phyloP scores from a whole-genome alignment of 192 early-diverging fungal species.

The Bifiguratus adelaidae region DNA sequence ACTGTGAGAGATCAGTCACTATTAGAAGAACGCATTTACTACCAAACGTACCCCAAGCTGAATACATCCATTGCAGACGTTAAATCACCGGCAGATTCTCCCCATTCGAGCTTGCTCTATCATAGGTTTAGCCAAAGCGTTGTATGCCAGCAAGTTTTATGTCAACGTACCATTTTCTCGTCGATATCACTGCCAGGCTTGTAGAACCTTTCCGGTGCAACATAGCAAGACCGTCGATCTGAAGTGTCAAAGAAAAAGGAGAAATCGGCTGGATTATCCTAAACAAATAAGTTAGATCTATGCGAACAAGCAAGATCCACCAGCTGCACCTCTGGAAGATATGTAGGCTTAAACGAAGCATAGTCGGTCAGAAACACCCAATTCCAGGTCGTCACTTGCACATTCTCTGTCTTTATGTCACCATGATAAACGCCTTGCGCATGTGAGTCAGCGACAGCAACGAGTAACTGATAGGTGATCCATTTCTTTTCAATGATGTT shows the following conservation, averaged over 20 bases:
- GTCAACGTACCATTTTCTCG: conserved; percentile 22
- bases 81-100: conserved; percentile 27
- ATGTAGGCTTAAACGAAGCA: conserved; percentile 86
- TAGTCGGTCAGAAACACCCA: conserved; percentile 88
- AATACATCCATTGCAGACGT: conserved; percentile 92
- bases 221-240: conserved; percentile 79
- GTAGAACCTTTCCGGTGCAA: conserved; percentile 94
- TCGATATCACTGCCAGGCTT: conserved; percentile 56
- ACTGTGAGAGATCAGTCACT: conserved; percentile 6
- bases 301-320: too few relatives aligned
- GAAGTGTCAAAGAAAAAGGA: conserved; percentile 96
- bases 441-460: conserved; percentile 73
- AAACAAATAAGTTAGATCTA: background rate
- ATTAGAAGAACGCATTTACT: background rate
- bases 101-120: conserved; percentile 19
- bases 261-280: conserved; percentile 93
- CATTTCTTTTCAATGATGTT: conserved; percentile 83
- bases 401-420: conserved; percentile 94
- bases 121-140: background rate
- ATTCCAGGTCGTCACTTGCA: conserved; percentile 93
- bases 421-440: conserved; percentile 73
- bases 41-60: conserved; percentile 60
- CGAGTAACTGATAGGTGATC: conserved; percentile 86
- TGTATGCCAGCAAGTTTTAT: background rate
- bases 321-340: conserved; percentile 64